Evolutionary conservation across 1,284 basidiomycete genomes (phyloP), one percentile per base, ranked within the genome.

Genomic region (Cryptococcus sp.): DNA sequence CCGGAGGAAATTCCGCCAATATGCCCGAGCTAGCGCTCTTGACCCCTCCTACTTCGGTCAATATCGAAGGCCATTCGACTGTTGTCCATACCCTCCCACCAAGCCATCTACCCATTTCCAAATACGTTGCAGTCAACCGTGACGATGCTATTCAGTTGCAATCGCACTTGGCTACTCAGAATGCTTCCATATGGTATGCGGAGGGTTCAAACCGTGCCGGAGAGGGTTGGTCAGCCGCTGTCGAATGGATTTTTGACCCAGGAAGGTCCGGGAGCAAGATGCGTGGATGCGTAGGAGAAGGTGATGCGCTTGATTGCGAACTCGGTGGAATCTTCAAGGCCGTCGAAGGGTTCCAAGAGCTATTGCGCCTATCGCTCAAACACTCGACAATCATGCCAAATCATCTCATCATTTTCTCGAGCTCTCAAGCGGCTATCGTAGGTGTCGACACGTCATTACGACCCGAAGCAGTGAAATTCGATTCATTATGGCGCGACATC

Each of bases 181-280:
- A 60, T 23, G 41, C 59, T 2, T 63, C 68, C 0, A 60, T 74
- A 7, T 75, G 71, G 67, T 75, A 75, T 53, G 63, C 72, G 1
- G 72, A 70, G 40, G 69, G 68, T 0, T 67, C 66, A 9, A 66
- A 60, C n/a, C 61, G 73, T 18, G 70, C 66, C 0, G 73, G 72
- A 19, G 73, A 74, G 61, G 71, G 67, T 2, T 75, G 73, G 73
- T 72, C 60, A 10, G 64, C 73, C 0, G 72, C 72, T 3, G 56
- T 74, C 9, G 70, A 75, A 53, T 75, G 73, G 73, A 64, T 67
- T 19, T 55, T 66, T 16, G 57, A 67, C 21, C 54, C 57, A 2
- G 61, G 61, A 25, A 60, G 58, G 47, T 70, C 69, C 0, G 71
- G 71, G 7, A 64, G 57, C 18, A 74, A 71, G 55, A 68, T 73